Evolutionary conservation across 1,139 yeast genomes (phyloP), one percentile per base, ranked within the genome.

Genomic region (Geotrichum histeridarum): DNA sequence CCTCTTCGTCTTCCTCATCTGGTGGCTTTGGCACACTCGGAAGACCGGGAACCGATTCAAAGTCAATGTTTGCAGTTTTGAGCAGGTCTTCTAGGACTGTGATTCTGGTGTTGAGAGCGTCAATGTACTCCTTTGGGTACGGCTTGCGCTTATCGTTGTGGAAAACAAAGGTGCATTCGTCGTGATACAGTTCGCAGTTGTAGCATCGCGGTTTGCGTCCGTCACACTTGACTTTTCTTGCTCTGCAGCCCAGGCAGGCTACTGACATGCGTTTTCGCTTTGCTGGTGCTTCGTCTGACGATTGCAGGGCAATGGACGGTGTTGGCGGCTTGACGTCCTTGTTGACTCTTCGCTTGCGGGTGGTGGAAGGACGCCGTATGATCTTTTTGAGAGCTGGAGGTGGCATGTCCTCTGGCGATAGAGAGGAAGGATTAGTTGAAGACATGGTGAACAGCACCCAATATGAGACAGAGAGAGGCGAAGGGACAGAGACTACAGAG

Each of bases 211-310:
- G 87, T 61, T 81, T 82, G 36, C 83, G 67, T 65, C 82, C 87
- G 63, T 82, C 87, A 69, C 87, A 82, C 55, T 56, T 56, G 58
- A 82, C 80, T 60, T 85, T 70, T 63, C 86, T 70, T 61, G 78
- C 77, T 41, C 86, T 71, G 63, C 87, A 82, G 0, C 86, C 82
- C 48, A 81, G 66, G 64, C 87, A 82, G 1, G 86, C 86, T 0
- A 86, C 80, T 64, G 83, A 73, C 8, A 85, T 82, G 65, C 77
- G 72, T 33, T 57, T 57, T 22, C 58, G 42, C 37, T 49, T 53
- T 4, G 42, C 36, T 1, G 56, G 58, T 8, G 54, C 51, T n/a
- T 33, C 42, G 7, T 36, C 30, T 15, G 15, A 14, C 7, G 30
- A n/a, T 9, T 7, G 11, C 12, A 14, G 27, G 11, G 8, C 3